Evolutionary conservation across 1,139 yeast species (phyloP).

Genomic region (Pichia sorboxylosa): DNA sequence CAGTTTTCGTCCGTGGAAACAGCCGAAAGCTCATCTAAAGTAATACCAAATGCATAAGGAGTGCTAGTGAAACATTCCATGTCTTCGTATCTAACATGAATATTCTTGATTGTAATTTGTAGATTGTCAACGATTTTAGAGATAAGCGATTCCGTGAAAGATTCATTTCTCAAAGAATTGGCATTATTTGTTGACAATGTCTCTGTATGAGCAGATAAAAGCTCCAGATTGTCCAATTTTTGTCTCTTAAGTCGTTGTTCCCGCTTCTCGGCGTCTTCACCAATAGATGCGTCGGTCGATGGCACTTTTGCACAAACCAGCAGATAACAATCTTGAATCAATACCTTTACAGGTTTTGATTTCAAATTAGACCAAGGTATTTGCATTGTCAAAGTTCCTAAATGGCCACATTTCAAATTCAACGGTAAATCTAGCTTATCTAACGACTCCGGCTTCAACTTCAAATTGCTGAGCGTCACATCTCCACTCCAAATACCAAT

Average conservation of each 20-base stretch:
- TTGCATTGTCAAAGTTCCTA: constrained; percentile 80
- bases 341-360: constrained; percentile 81
- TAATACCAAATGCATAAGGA: constrained; percentile 77
- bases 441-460: constrained; percentile 70
- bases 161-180: constrained; percentile 45
- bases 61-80: constrained; percentile 45
- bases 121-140: constrained; percentile 88
- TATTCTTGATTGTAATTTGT: constrained; percentile 85
- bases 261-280: constrained; percentile 55
- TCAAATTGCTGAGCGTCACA: constrained; percentile 69
- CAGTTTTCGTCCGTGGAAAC: constrained; percentile 79
- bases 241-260: constrained; percentile 57
- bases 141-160: constrained; percentile 76
- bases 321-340: constrained; percentile 79
- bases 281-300: constrained; percentile 38
- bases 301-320: constrained; percentile 85
- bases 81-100: constrained; percentile 89
- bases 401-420: constrained; percentile 81
- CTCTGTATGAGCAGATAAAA: constrained; percentile 28
- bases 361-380: constrained; percentile 96
- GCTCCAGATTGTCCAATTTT: constrained; percentile 58
- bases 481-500: constrained; percentile 98
- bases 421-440: constrained; percentile 79
- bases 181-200: constrained; percentile 25
- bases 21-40: constrained; percentile 80